phyloP scores from a whole-genome alignment of 1,284 basidiomycete genomes.

The Sporisorium sorghi region DNA sequence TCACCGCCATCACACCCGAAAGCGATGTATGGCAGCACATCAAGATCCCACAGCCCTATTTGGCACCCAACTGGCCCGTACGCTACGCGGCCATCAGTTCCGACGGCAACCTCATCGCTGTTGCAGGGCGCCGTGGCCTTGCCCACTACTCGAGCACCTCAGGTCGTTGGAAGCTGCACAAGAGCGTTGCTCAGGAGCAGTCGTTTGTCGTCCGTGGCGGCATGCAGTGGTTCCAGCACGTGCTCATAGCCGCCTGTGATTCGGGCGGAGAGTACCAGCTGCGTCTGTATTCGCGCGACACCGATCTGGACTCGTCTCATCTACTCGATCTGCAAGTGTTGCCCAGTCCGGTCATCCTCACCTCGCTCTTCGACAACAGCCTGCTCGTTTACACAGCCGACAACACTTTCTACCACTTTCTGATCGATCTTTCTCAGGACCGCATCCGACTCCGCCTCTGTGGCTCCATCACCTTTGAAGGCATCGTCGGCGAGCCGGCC shows the following conservation, averaged over 20 bases:
- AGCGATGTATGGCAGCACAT: slow-evolving; percentile 78
- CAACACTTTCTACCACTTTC: slow-evolving; percentile 91
- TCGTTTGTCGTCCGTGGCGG: slow-evolving; percentile 90
- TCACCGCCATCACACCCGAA: slow-evolving; percentile 98
- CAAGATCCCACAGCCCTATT: slow-evolving; percentile 87
- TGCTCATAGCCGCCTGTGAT: slow-evolving; percentile 85
- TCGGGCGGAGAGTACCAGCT: slow-evolving; percentile 71
- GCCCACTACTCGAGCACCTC: slow-evolving; percentile 93
- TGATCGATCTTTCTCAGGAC: slow-evolving; percentile 86
- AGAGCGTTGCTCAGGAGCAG: slow-evolving; percentile 85
- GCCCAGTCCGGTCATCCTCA: slow-evolving; percentile 71
- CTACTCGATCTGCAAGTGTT: slow-evolving; percentile 86
- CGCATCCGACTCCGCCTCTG: slow-evolving; percentile 85
- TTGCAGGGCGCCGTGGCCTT: slow-evolving; percentile 89
- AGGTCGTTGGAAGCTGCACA: slow-evolving; percentile 94
- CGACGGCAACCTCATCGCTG: slow-evolving; percentile 90
- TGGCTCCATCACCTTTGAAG: slow-evolving; percentile 93
- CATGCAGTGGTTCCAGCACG: slow-evolving; percentile 95
- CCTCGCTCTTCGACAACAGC: slow-evolving; percentile 91
- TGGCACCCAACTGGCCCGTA: slow-evolving; percentile 93
- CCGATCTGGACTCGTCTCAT: slow-evolving; percentile 86
- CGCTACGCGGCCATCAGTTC: slow-evolving; percentile 89
- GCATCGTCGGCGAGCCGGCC: slow-evolving; percentile 85
- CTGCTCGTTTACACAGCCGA: slow-evolving; percentile 97
- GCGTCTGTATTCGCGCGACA: slow-evolving; percentile 92